Evolutionary conservation across 768 basidiomycete genomes (phyloP).

Genomic region (Galerina sulciceps): DNA sequence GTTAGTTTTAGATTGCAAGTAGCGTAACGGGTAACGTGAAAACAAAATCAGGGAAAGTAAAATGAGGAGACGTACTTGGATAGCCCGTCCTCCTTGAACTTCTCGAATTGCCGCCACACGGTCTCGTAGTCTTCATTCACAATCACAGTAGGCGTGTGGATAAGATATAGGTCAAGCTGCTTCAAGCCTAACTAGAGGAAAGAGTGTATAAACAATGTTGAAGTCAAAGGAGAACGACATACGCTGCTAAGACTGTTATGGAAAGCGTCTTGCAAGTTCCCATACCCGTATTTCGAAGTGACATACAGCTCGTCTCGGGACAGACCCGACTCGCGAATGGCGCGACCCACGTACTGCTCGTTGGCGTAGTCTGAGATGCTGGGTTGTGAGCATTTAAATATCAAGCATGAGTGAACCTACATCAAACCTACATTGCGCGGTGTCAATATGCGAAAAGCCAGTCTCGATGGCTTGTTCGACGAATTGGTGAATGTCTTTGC

Average conservation of each 20-base stretch:
- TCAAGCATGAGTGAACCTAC: background rate
- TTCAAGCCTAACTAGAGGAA: conserved; percentile 57
- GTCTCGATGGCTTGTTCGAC: conserved; percentile 61
- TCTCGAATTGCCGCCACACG: conserved; percentile 62
- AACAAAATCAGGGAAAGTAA: too few relatives aligned
- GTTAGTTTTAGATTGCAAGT: too few relatives aligned
- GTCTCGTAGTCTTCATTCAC: conserved; percentile 34
- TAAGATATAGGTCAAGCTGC: conserved; percentile 72
- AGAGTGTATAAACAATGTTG: background rate
- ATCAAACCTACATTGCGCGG: conserved; percentile 51
- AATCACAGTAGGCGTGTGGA: conserved; percentile 52
- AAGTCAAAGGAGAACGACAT: conserved; percentile 2
- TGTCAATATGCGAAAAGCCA: conserved; percentile 69
- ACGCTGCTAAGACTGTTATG: conserved; percentile 56
- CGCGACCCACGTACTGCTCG: conserved; percentile 39
- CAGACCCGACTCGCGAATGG: conserved; percentile 51
- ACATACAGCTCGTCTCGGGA: conserved; percentile 49
- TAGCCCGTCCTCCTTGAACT: conserved; percentile 48
- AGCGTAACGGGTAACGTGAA: too few relatives aligned
- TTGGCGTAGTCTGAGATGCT: conserved; percentile 35
- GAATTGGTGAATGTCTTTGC: conserved; percentile 54
- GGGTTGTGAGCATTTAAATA: conserved; percentile 8
- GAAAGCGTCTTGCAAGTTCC: conserved; percentile 45
- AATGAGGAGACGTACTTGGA: conserved; percentile 37
- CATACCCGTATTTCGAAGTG: conserved; percentile 57